Evolutionary conservation across 345 rosid species (phyloP), one percentile per base, ranked within the genome.

Genomic region (Gossypium turneri): DNA sequence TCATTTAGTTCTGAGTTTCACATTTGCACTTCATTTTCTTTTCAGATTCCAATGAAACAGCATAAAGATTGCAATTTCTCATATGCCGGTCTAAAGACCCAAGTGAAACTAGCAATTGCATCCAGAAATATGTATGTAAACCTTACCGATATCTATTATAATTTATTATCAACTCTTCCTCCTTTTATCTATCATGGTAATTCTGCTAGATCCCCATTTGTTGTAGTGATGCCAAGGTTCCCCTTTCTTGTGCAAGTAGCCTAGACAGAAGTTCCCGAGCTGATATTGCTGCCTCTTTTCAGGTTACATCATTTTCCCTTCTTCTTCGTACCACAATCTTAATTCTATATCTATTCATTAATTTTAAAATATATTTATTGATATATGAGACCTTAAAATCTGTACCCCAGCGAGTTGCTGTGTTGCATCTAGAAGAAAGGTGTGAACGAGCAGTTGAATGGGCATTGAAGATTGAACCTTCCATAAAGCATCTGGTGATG

Each of bases 61-160:
- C 97, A 92, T 83, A 94, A 90, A 82, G 92, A 92, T 76, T 91
- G 97, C 85, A 94, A 94, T 80, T 94, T 94, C 73, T 92, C 98
- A 34, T 91, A 87, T 85, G 97, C 98, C 75, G 97, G 98, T 77
- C 82, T 94, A 86, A 94, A 92, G 89, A 92, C 98, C 56, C 98
- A 92, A 89, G 97, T 90, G 79, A 87, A 87, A 74, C 86, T 92
- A 78, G 97, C 97, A 29, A 94, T 94, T 82, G 95, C 87, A 81
- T 86, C 95, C 74, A 85, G 78, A 91, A 83, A 92, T 62, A 91
- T 94, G 97, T 92, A 85, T 3, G 88, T 77, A 45, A 72, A 60
- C 47, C 73, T 43, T 73, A 41, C 41, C 55, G 9, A 47, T 52
- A 43, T 47, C 69, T 57, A 2, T 65, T 5, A 45, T 41, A 48